Evolutionary conservation across 75 land plant species (phyloP).

Genomic region (Larix kaempferi): DNA sequence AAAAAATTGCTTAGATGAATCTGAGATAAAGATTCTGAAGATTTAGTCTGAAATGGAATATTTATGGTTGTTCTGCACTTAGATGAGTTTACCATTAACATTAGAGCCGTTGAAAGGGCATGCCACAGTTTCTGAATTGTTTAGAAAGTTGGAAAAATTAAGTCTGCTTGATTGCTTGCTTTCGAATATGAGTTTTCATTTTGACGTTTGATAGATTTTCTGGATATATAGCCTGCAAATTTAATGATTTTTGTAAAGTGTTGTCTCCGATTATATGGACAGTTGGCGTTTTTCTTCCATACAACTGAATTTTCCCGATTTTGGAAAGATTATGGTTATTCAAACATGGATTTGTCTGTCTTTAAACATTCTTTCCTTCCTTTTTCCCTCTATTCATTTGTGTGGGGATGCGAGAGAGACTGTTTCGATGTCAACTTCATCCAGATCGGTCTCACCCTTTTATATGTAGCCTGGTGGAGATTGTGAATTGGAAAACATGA

Average conservation of each 20-base stretch:
- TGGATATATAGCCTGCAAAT: neutral
- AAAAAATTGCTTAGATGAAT: neutral
- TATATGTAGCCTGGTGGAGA: no score
- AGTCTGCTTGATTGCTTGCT: neutral
- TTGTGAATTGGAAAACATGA: no score
- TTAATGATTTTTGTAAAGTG: neutral
- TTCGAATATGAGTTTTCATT: neutral
- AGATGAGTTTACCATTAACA: neutral
- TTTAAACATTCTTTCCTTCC: no score
- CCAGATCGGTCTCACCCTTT: no score
- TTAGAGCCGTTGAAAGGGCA: no score
- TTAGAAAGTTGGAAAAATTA: neutral
- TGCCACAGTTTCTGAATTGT: neutral
- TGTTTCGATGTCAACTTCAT: no score
- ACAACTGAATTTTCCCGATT: no score
- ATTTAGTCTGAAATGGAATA: neutral
- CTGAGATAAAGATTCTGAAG: neutral
- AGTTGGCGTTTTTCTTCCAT: no score
- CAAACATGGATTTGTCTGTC: no score
- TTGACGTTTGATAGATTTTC: neutral
- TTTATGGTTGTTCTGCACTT: neutral
- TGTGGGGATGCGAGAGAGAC: no score
- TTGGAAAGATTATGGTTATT: no score
- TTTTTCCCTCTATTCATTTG: no score
- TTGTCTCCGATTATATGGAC: neutral